Base-by-base conservation (phyloP, 257 asterid genomes). In the Plantago elongata region DNA sequence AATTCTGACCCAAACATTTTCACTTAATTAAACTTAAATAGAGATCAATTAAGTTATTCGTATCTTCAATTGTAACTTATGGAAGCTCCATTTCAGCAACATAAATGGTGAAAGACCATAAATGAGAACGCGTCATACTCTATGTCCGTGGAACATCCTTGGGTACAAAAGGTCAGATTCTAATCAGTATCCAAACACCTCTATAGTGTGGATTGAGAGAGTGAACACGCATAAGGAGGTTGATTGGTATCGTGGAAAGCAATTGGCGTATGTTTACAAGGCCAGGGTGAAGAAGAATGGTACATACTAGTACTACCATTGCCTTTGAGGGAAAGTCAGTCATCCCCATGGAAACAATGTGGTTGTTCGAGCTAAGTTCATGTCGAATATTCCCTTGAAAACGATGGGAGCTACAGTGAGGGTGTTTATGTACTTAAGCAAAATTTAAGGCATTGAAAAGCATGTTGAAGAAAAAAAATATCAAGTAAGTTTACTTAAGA, bases 311-410 rank as follows among this genome's bases (percentile, higher is more conserved):
- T 81, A 77, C 68, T 83, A 83, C 69, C 79, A 86, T 29, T 81
- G 90, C 65, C 81, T 83, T 64, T 84, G 91, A 88, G 91, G 91
- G 0, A 84, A 81, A 65, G 86, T 84, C 11, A 47, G 80, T 5
- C 79, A 83, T 30, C 92, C 92, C 3, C 92, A 84, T 46, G 88
- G 92, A 9, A 84, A 84, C 81, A 81, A 88, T 30, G 92, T 88
- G 4, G 86, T 84, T 9, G 92, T 84, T 37, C 80, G 92, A 14
- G 82, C 92, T 29, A 84, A 81, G 74, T 84, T 84, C 78, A 84
- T 72, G 73, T 84, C 92, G 8, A 84, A 84, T 46, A 81, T 84
- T 38, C 91, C 91, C 9, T 85, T 88, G 0, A 84, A 81, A 54
- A 78, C 88, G 45, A 81, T 75, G 64, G 64, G 64, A 17, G 64